Evolutionary conservation across 345 rosid species (phyloP).

Genomic region (Eucalyptus curtisii): DNA sequence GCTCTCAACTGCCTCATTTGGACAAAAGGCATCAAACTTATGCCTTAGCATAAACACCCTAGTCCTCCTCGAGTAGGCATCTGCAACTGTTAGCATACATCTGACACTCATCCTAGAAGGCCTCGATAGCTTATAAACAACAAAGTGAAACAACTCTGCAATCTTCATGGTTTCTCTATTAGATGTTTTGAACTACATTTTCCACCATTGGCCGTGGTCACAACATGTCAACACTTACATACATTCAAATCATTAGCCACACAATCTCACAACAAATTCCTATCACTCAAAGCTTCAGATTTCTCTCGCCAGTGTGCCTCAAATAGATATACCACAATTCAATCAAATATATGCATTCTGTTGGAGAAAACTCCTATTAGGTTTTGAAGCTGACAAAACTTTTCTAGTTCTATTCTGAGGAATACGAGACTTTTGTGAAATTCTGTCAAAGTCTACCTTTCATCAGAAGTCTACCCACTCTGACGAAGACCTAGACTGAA

Average conservation of each 20-base stretch:
- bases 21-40: neutral
- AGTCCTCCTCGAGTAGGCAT: neutral
- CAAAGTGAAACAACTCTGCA: neutral
- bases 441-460: no score
- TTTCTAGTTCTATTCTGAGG: no score
- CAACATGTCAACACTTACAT: neutral
- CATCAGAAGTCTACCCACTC: no score
- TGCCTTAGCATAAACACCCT: neutral
- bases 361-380: no score
- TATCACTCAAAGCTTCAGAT: neutral
- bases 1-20: neutral
- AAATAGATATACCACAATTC: neutral
- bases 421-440: no score
- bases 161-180: no score
- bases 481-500: no score
- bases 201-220: neutral
- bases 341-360: neutral
- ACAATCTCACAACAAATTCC: neutral
- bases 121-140: neutral
- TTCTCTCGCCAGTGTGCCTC: accelerated
- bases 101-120: neutral
- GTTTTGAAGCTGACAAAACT: no score
- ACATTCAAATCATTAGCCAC: neutral
- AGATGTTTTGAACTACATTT: no score
- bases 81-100: neutral